A percentile compares a stretch with the other conserved stretches of the same genome.
phyloP scores from a whole-genome alignment of 805 yeast species.

The Ogataea allantospora region DNA sequence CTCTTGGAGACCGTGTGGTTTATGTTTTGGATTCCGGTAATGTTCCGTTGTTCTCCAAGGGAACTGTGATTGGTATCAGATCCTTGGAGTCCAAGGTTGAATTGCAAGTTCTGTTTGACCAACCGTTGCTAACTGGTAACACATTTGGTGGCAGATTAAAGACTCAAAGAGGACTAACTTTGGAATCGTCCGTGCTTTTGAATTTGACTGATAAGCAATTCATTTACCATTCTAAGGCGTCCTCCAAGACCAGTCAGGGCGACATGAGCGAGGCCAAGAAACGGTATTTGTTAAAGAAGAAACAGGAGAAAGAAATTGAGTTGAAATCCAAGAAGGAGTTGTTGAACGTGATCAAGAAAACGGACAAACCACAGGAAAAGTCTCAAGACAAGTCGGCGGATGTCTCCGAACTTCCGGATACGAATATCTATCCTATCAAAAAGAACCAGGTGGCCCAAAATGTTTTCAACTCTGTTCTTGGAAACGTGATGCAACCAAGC shows the following conservation, averaged over 20 bases:
- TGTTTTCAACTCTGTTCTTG: conserved; percentile 31
- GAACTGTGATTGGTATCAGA: conserved; percentile 75
- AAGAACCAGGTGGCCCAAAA: conserved; percentile 24
- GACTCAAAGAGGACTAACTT: conserved; percentile 78
- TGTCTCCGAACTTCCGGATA: too few species aligned
- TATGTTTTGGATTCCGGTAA: conserved; percentile 85
- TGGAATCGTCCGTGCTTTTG: conserved; percentile 78
- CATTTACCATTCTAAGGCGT: conserved; percentile 70
- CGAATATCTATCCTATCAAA: too few species aligned
- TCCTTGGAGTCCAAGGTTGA: conserved; percentile 60
- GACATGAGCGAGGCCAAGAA: conserved; percentile 20
- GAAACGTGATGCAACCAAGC: conserved; percentile 21
- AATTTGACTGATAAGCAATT: conserved; percentile 75
- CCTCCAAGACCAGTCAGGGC: conserved; percentile 38
- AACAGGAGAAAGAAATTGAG: conserved; percentile 29
- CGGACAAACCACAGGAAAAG: too few species aligned
- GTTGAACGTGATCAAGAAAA: conserved; percentile 41
- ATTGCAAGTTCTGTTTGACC: conserved; percentile 80
- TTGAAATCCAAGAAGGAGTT: conserved; percentile 41
- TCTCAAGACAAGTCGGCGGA: too few species aligned
- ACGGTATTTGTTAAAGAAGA: conserved; percentile 21
- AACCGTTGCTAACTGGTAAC: conserved; percentile 78
- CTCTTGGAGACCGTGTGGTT: conserved; percentile 85
- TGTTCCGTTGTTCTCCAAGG: conserved; percentile 82
- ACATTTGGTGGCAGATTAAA: conserved; percentile 72